phyloP scores from a whole-genome alignment of 129 eudicot species.

The Lonicera japonica region DNA sequence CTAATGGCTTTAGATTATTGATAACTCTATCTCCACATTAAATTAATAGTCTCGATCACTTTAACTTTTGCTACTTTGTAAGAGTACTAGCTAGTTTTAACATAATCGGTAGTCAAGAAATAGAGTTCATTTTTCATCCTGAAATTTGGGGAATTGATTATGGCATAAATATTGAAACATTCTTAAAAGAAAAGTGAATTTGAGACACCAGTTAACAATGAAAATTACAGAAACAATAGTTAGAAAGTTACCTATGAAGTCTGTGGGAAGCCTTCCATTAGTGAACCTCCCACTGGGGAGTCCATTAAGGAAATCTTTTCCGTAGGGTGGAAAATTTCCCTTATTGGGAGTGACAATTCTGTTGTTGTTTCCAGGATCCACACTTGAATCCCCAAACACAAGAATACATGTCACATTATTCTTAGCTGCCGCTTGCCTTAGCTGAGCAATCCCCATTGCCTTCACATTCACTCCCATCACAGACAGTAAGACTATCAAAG shows the following conservation, averaged over 20 bases:
- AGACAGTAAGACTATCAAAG: conserved; percentile 7
- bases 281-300: conserved; percentile 63
- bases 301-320: conserved; percentile 39
- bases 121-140: too few relatives aligned
- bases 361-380: conserved; percentile 73
- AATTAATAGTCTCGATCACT: too few relatives aligned
- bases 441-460: conserved; percentile 14
- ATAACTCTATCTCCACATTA: too few relatives aligned
- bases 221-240: too few relatives aligned
- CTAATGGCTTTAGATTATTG: too few relatives aligned
- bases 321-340: conserved; percentile 69
- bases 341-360: conserved; percentile 29
- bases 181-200: not conserved
- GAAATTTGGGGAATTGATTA: too few relatives aligned
- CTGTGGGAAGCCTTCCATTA: conserved; percentile 70
- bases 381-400: conserved; percentile 73
- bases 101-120: too few relatives aligned
- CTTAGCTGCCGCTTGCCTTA: conserved; percentile 30
- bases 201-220: too few relatives aligned
- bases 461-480: not conserved
- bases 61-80: too few relatives aligned
- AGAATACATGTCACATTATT: conserved; percentile 43
- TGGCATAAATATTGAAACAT: too few relatives aligned
- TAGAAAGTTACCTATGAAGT: conserved; percentile 52
- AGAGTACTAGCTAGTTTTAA: too few relatives aligned